phyloP scores from a whole-genome alignment of 2,329 filamentous ascomycete genomes.

The Stemphylium lycopersici region DNA sequence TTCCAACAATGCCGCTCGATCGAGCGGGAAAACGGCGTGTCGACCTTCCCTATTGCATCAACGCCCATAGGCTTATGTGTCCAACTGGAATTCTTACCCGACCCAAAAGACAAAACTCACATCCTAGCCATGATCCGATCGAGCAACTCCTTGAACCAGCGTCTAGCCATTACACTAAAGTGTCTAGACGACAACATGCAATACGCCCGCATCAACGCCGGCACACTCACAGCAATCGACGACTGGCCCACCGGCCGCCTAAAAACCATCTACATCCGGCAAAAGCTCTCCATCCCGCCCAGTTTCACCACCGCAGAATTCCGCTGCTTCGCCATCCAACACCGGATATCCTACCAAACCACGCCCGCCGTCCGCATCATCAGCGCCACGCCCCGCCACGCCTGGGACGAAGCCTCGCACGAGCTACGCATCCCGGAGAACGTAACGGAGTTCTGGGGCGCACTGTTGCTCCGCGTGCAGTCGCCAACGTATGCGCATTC shows the following conservation, averaged over 20 bases:
- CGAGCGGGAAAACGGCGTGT: slow-evolving; percentile 28
- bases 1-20: slow-evolving; percentile 28
- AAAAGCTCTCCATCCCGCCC: slow-evolving; percentile 29
- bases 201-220: slow-evolving; percentile 44
- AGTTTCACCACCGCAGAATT: slow-evolving; percentile 30
- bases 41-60: slow-evolving; percentile 24
- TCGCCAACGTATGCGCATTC: slow-evolving; percentile 23
- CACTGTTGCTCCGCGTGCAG: slow-evolving; percentile 25
- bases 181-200: slow-evolving; percentile 43
- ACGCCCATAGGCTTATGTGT: slow-evolving; percentile 33
- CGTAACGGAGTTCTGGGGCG: slow-evolving; percentile 17
- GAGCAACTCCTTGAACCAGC: slow-evolving; percentile 28
- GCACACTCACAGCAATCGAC: slow-evolving; percentile 61
- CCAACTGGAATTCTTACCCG: slow-evolving; percentile 30
- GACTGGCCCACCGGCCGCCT: slow-evolving; percentile 34
- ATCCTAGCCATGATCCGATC: slow-evolving; percentile 30
- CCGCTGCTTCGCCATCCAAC: slow-evolving; percentile 25
- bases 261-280: slow-evolving; percentile 31
- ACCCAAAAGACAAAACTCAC: slow-evolving; percentile 20
- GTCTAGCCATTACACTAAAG: slow-evolving; percentile 31
- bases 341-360: slow-evolving; percentile 19
- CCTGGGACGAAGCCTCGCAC: slow-evolving; percentile 21
- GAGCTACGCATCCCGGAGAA: slow-evolving; percentile 23
- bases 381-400: slow-evolving; percentile 20
- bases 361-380: slow-evolving; percentile 28